These are phyloP conservation scores for Podaxis sp. DNA, from an alignment of 768 basidiomycete genomes.

Conservation along the genomic window DNA sequence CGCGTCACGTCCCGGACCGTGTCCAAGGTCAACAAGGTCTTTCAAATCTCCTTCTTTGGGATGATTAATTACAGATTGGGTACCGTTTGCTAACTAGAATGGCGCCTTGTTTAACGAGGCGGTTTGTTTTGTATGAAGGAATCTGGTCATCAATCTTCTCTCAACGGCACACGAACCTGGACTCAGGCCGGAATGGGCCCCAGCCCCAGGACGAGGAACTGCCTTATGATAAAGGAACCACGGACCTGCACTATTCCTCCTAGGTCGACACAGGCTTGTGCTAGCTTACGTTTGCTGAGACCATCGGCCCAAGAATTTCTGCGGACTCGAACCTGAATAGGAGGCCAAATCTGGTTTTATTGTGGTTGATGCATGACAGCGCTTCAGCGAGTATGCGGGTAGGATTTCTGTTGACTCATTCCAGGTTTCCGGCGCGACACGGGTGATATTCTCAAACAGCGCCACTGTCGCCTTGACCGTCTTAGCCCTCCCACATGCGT, in stretches of 20 bases:
- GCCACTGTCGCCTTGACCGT: not conserved
- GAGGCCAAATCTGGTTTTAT: not conserved
- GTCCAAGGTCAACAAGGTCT: not conserved
- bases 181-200: not conserved
- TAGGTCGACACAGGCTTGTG: not conserved
- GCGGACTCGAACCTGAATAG: not conserved
- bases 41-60: conserved; percentile 13
- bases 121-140: conserved; percentile 1
- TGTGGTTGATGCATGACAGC: not conserved
- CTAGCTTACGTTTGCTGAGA: not conserved
- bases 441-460: not conserved
- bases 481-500: not conserved
- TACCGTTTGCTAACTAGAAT: not conserved
- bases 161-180: not conserved
- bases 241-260: not conserved
- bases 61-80: conserved; percentile 3
- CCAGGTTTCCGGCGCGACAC: not conserved
- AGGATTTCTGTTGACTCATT: not conserved
- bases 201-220: not conserved
- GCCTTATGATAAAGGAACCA: not conserved
- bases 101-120: not conserved
- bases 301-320: not conserved
- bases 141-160: not conserved
- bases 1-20: conserved; percentile 4
- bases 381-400: not conserved